Evolutionary conservation across 495 filamentous ascomycete species (phyloP).

Genomic region (Staphylotrichum longicolle): DNA sequence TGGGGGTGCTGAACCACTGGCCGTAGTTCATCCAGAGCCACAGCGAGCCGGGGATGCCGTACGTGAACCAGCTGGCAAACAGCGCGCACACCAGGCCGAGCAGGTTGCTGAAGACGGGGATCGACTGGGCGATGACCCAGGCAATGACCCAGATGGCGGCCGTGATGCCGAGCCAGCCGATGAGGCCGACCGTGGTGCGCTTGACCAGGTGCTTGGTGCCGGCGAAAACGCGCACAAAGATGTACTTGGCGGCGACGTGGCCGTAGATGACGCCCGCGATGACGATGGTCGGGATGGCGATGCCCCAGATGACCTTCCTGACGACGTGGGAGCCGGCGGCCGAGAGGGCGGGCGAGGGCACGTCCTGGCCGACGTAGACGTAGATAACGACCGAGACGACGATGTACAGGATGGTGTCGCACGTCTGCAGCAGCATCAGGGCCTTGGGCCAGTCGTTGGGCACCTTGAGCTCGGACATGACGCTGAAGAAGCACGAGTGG

Average conservation of each 20-base stretch:
- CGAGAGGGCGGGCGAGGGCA: conserved; percentile 39
- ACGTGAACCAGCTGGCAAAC: conserved; percentile 53
- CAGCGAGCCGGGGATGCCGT: conserved; percentile 50
- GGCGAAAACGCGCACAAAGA: conserved; percentile 55
- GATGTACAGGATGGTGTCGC: conserved; percentile 24
- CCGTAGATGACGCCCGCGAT: conserved; percentile 63
- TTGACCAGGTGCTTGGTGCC: conserved; percentile 23
- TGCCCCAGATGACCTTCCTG: conserved; percentile 62
- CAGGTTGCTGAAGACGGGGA: conserved; percentile 59
- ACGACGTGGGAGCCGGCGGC: conserved; percentile 21
- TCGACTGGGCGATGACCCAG: conserved; percentile 58
- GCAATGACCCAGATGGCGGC: conserved; percentile 54
- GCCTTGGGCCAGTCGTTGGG: conserved; percentile 29
- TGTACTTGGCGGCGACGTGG: conserved; percentile 48
- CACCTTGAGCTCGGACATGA: conserved; percentile 26
- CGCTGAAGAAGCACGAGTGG: conserved; percentile 29
- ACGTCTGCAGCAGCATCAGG: conserved; percentile 20
- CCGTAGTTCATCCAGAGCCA: conserved; percentile 54
- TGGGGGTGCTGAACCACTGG: conserved; percentile 30
- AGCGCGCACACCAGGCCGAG: conserved; percentile 46
- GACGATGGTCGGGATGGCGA: conserved; percentile 65
- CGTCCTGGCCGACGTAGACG: conserved; percentile 56
- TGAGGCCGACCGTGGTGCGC: conserved; percentile 10
- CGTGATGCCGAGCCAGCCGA: conserved; percentile 51
- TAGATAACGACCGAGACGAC: conserved; percentile 49